phyloP scores from a whole-genome alignment of 2,329 filamentous ascomycete genomes.

The Biscogniauxia sp. region DNA sequence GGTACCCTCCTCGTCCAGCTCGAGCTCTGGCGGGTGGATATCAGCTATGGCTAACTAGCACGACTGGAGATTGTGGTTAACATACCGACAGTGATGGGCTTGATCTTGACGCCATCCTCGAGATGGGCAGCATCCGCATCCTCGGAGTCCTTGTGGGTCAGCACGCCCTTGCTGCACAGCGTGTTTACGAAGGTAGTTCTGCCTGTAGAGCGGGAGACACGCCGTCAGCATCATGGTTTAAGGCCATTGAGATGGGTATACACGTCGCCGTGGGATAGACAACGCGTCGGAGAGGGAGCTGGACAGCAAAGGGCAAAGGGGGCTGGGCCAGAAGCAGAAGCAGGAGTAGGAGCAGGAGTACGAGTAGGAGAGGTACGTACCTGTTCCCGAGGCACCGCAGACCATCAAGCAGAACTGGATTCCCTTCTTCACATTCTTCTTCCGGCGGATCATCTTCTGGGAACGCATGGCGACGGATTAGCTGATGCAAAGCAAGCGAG shows the following conservation, averaged over 20 bases:
- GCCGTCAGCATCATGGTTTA: conserved; percentile 1
- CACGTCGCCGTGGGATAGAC: background rate
- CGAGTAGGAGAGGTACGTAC: conserved; percentile 50
- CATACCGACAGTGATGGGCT: conserved; percentile 95
- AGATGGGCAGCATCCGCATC: conserved; percentile 85
- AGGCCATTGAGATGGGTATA: conserved; percentile 2
- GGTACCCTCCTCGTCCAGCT: conserved; percentile 96
- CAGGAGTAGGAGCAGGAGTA: conserved; percentile 8
- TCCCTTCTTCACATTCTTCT: conserved; percentile 99
- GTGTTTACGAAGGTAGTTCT: conserved; percentile 99
- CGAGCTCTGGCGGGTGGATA: conserved; percentile 62
- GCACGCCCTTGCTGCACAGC: conserved; percentile 90
- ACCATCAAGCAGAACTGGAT: conserved; percentile 99
- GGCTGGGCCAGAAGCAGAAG: too few relatives aligned
- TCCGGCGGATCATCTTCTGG: conserved; percentile 94
- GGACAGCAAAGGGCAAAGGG: too few relatives aligned
- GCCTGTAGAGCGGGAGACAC: conserved; percentile 50
- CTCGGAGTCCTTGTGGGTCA: conserved; percentile 88
- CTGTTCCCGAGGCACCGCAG: conserved; percentile 96
- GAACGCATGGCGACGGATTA: conserved; percentile 31
- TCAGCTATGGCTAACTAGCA: conserved; percentile 21
- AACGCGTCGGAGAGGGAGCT: background rate
- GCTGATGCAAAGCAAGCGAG: conserved; percentile 9
- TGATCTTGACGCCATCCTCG: conserved; percentile 97
- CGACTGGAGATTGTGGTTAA: conserved; percentile 18